Conservation (phyloP, 2,329 filamentous ascomycete species). For the Hortaea werneckii region DNA sequence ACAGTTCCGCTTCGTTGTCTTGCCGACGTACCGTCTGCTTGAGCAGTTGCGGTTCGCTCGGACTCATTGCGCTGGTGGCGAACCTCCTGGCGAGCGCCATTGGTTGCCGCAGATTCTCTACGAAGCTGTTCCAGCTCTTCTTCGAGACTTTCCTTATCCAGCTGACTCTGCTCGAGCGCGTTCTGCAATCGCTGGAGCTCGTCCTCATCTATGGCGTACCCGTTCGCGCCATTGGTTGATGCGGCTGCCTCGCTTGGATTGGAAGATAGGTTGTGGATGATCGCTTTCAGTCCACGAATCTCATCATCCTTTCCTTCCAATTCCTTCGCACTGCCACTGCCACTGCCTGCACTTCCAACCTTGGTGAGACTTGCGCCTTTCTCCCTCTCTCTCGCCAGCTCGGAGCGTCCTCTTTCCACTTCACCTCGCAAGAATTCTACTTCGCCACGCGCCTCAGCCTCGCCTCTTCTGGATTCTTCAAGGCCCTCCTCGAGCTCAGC, state of each 20-base stretch:
- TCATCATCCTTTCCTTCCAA: slow-evolving; percentile 93
- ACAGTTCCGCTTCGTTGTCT: slow-evolving; percentile 43
- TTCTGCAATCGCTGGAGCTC: slow-evolving; percentile 49
- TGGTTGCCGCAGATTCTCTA: slow-evolving; percentile 31
- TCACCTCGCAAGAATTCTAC: slow-evolving; percentile 93
- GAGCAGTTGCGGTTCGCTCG: slow-evolving; percentile 17
- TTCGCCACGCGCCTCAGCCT: slow-evolving; percentile 89
- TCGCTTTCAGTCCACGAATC: slow-evolving; percentile 91
- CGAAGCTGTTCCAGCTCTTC: slow-evolving; percentile 65
- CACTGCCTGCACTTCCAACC: slow-evolving; percentile 8
- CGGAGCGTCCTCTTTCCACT: slow-evolving; percentile 80
- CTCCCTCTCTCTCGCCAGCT: slow-evolving; percentile 79
- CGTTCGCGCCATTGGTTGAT: slow-evolving; percentile 10
- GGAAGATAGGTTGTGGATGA: slow-evolving; percentile 88
- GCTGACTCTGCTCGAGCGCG: slow-evolving; percentile 61
- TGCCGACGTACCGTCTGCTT: slow-evolving; percentile 9
- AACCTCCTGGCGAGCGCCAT: slow-evolving; percentile 32
- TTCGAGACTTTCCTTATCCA: slow-evolving; percentile 73
- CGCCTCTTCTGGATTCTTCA: slow-evolving; percentile 85
- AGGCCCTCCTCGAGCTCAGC: slow-evolving; percentile 94
- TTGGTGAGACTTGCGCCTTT: slow-evolving; percentile 51
- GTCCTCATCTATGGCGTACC: slow-evolving; percentile 25
- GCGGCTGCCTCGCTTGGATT: slow-evolving; percentile 42
- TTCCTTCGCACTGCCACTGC: slow-evolving; percentile 51
- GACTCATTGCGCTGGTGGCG: slow-evolving; percentile 28